These are phyloP conservation scores for Batkoa obscura DNA, from an alignment of 371 early-diverging fungal species.

Conservation along the genomic window DNA sequence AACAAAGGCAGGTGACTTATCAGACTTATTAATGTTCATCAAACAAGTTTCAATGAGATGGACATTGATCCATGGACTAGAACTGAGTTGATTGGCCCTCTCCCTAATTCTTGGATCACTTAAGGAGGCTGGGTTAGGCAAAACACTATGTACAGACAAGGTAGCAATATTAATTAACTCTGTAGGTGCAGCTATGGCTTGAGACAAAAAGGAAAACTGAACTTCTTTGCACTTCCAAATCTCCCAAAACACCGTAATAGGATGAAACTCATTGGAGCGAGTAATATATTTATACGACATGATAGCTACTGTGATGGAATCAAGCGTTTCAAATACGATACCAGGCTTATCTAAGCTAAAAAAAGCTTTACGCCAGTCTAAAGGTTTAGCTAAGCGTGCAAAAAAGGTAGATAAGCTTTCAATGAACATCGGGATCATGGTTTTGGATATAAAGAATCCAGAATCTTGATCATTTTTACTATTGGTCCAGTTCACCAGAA, in stretches of 20 bases:
- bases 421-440: background rate
- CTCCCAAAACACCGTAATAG: conserved; percentile 1
- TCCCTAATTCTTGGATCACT: background rate
- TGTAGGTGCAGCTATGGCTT: background rate
- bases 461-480: background rate
- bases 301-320: background rate
- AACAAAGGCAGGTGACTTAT: background rate
- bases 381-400: background rate
- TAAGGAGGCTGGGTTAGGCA: background rate
- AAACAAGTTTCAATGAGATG: conserved; percentile 1
- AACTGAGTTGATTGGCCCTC: background rate
- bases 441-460: background rate
- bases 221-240: background rate
- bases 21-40: background rate
- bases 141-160: background rate
- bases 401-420: background rate
- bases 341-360: background rate
- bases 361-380: background rate
- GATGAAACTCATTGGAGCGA: background rate
- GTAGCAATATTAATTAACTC: background rate
- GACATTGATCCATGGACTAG: background rate
- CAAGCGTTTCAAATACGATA: background rate
- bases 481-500: background rate
- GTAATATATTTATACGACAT: background rate
- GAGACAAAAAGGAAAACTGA: conserved; percentile 5